Evolutionary conservation across 192 early-diverging fungal genomes (phyloP), one percentile per base, ranked within the genome.

Genomic region (Allomyces macrogynus): DNA sequence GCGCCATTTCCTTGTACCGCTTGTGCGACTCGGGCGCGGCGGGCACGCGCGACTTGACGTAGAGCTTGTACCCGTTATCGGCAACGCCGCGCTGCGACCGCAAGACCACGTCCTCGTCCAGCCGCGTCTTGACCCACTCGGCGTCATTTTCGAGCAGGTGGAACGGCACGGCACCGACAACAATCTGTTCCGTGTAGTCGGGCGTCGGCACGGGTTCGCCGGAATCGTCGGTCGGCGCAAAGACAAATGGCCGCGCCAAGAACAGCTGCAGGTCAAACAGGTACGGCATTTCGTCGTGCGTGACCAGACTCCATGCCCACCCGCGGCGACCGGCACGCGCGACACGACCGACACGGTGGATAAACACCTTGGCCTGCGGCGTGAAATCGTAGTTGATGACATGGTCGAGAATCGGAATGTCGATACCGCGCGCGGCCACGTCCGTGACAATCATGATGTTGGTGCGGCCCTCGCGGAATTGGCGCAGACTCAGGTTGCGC

Each of bases 401-500:
- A 70, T 96, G 91, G 71, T 94, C 92, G 12, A 99, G 75, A 26
- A 95, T 85, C 43, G 95, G 95, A 44, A 99, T 91, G 81, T 99
- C 95, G 67, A 99, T 91, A 88, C 95, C 95, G 79, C 93, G 87
- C 10, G 93, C 92, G n/a, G 95, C 95, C 11, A 99, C 89, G 73
- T 97, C 95, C 14, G 95, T 99, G 23, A 99, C 95, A 20, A 99
- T 81, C 54, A 99, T 66, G 0, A 94, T 62, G 67, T 91, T 87
- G 60, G 83, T 81, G 24, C 80, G 76, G 3, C 89, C 91, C 14
- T 77, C 76, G 18, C 92, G 77, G 75, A 99, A 98, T 60, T 81
- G 76, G 63, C 81, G 74, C 54, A 95, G 90, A 72, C 97, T 88
- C 62, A 85, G 85, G 66, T 86, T 87, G 67, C 95, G 82, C 16